Conservation (phyloP, 2,329 filamentous ascomycete species). For the Stagonosporopsis cucurbitacearum region DNA sequence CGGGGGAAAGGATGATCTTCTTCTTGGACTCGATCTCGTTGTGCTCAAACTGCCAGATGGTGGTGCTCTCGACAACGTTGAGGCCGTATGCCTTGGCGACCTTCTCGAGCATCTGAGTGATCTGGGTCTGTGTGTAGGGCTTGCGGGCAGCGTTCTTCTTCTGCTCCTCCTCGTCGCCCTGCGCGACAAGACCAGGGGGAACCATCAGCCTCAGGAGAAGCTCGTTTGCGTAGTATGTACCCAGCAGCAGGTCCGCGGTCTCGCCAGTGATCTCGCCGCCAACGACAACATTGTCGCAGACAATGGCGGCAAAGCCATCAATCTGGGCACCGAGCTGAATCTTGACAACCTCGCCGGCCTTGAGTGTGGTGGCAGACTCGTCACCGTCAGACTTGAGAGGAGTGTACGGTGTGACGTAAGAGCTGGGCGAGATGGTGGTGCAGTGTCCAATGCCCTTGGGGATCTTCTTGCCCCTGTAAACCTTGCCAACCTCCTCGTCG, state of each 20-base stretch:
- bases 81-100: slow-evolving; percentile 88
- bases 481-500: slow-evolving; percentile 91
- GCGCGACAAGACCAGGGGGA: slow-evolving; percentile 82
- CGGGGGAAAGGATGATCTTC: slow-evolving; percentile 92
- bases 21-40: slow-evolving; percentile 98
- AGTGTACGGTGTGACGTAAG: slow-evolving; percentile 96
- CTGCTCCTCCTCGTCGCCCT: slow-evolving; percentile 92
- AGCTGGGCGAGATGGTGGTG: slow-evolving; percentile 91
- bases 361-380: slow-evolving; percentile 80
- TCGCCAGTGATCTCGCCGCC: slow-evolving; percentile 74
- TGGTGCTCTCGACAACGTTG: slow-evolving; percentile 96
- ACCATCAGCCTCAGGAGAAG: slow-evolving; percentile 88
- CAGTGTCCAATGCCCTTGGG: slow-evolving; percentile 93
- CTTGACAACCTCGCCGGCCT: slow-evolving; percentile 89
- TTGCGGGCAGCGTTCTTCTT: slow-evolving; percentile 83
- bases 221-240: slow-evolving; percentile 95
- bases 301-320: slow-evolving; percentile 93
- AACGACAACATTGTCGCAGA: slow-evolving; percentile 89
- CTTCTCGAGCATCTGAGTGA: slow-evolving; percentile 88
- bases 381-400: slow-evolving; percentile 84
- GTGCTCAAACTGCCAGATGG: slow-evolving; percentile 93
- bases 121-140: slow-evolving; percentile 82
- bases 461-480: slow-evolving; percentile 98
- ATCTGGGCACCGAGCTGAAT: slow-evolving; percentile 99
- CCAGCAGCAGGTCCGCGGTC: slow-evolving; percentile 84